Conservation (phyloP, 768 basidiomycete species). For the Leccinum variicolor region DNA sequence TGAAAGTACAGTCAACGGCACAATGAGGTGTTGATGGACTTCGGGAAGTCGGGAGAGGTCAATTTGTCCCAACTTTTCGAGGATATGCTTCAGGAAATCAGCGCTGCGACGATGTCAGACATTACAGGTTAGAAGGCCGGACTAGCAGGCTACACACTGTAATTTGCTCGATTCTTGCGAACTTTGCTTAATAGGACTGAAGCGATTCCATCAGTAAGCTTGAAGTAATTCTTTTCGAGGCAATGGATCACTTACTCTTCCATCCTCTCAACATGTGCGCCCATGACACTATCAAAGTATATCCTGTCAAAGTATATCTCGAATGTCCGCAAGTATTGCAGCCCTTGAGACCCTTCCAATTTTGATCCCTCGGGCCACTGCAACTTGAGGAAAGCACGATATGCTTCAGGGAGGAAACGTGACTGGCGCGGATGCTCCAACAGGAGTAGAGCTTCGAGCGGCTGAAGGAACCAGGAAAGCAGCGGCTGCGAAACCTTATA, state of each 20-base stretch:
- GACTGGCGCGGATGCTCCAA: background rate
- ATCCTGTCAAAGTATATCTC: constrained; percentile 1
- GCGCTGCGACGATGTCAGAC: background rate
- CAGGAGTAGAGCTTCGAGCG: background rate
- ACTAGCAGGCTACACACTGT: background rate
- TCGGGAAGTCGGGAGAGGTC: background rate
- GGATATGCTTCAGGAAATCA: background rate
- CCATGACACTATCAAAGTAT: background rate
- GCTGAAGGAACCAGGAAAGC: constrained; percentile 4
- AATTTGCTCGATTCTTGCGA: background rate
- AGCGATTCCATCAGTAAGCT: background rate
- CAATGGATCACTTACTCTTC: background rate
- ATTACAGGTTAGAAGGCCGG: background rate
- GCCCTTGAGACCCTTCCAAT: background rate
- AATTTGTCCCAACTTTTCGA: background rate
- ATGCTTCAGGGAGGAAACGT: constrained; percentile 2
- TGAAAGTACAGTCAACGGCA: constrained; percentile 1
- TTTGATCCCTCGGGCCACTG: background rate
- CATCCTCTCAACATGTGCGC: background rate
- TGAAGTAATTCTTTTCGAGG: background rate
- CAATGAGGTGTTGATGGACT: background rate
- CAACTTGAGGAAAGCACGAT: background rate
- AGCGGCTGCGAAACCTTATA: background rate
- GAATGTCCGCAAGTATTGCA: constrained; percentile 2
- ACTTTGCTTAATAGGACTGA: background rate